Percentiles rank a stretch among this genome's conserved stretches.
phyloP scores from a whole-genome alignment of 1,284 basidiomycete species.

The Peniophora sp. region DNA sequence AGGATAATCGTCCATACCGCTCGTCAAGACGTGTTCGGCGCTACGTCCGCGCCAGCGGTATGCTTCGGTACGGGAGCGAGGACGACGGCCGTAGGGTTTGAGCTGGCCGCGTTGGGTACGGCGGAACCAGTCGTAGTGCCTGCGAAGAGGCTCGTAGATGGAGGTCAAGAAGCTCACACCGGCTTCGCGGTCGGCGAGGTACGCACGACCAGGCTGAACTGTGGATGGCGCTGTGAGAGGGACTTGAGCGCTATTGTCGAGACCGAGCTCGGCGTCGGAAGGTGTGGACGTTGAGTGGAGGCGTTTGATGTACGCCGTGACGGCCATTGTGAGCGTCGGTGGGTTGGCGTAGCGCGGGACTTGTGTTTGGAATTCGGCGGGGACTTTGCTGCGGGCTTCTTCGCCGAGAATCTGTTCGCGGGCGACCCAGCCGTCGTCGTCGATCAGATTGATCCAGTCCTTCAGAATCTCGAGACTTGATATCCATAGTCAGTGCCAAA shows the following conservation, averaged over 20 bases:
- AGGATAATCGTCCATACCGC: slow-evolving; percentile 94
- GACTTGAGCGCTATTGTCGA: slow-evolving; percentile 51
- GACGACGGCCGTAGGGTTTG: slow-evolving; percentile 78
- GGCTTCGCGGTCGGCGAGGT: slow-evolving; percentile 50
- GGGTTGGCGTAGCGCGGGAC: slow-evolving; percentile 92
- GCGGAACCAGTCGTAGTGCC: slow-evolving; percentile 95
- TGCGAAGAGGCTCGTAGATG: slow-evolving; percentile 78
- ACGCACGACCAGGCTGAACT: slow-evolving; percentile 29
- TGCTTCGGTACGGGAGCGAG: slow-evolving; percentile 79
- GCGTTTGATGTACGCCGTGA: slow-evolving; percentile 80
- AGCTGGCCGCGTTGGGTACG: slow-evolving; percentile 90
- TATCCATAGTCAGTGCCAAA: slow-evolving; percentile 1
- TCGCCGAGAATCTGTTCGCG: slow-evolving; percentile 94
- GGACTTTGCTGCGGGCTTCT: slow-evolving; percentile 88
- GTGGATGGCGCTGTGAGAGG: slow-evolving; percentile 27
- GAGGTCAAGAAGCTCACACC: slow-evolving; percentile 65
- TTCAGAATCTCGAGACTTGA: slow-evolving; percentile 78
- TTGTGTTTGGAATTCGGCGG: slow-evolving; percentile 84
- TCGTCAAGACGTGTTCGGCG: slow-evolving; percentile 81
- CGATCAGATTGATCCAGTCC: slow-evolving; percentile 85
- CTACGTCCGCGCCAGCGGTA: slow-evolving; percentile 95
- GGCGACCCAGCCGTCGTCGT: slow-evolving; percentile 91
- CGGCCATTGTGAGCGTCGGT: slow-evolving; percentile 86
- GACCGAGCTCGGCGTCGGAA: slow-evolving; percentile 53
- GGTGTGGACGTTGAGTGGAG: slow-evolving; percentile 41